A percentile compares a stretch with the other conserved stretches of the same genome.
Conservation (phyloP, 352 stramenopile species). For the Phytophthora agathidicida region DNA sequence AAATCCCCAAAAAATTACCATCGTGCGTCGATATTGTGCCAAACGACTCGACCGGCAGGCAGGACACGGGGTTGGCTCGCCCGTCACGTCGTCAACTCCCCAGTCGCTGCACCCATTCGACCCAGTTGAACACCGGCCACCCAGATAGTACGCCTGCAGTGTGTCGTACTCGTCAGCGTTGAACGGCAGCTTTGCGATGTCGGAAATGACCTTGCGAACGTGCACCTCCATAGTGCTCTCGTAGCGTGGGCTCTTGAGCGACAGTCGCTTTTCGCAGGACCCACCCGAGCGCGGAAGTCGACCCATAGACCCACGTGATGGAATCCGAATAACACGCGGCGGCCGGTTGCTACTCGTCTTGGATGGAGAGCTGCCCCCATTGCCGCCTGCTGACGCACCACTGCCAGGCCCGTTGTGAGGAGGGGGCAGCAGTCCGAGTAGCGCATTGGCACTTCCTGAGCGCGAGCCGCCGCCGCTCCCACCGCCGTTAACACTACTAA, state of each 20-base stretch:
- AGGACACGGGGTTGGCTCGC: constrained; percentile 38
- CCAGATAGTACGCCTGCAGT: constrained; percentile 67
- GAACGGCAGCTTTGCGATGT: constrained; percentile 70
- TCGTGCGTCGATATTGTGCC: constrained; percentile 59
- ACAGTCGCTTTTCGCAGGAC: constrained; percentile 51
- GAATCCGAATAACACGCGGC: constrained; percentile 49
- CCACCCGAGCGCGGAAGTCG: constrained; percentile 37
- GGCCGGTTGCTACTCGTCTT: constrained; percentile 49
- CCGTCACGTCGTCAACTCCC: constrained; percentile 27
- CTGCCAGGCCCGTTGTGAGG: constrained; percentile 37
- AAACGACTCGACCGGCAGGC: constrained; percentile 57
- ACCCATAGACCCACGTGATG: constrained; percentile 47
- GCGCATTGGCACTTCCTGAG: constrained; percentile 43
- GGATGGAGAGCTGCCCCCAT: constrained; percentile 31
- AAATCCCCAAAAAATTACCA: constrained; percentile 41
- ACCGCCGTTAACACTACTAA: constrained; percentile 42
- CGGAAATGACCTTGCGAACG: constrained; percentile 66
- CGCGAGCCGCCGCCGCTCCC: constrained; percentile 34
- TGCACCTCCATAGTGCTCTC: constrained; percentile 78
- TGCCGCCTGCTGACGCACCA: constrained; percentile 26
- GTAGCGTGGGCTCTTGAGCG: constrained; percentile 73
- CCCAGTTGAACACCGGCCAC: constrained; percentile 44
- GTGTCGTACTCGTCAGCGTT: constrained; percentile 68
- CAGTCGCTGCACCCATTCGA: constrained; percentile 33
- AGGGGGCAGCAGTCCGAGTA: constrained; percentile 43